Evolutionary conservation across 2,329 filamentous ascomycete genomes (phyloP).

Genomic region (Hypoxylon sp.): DNA sequence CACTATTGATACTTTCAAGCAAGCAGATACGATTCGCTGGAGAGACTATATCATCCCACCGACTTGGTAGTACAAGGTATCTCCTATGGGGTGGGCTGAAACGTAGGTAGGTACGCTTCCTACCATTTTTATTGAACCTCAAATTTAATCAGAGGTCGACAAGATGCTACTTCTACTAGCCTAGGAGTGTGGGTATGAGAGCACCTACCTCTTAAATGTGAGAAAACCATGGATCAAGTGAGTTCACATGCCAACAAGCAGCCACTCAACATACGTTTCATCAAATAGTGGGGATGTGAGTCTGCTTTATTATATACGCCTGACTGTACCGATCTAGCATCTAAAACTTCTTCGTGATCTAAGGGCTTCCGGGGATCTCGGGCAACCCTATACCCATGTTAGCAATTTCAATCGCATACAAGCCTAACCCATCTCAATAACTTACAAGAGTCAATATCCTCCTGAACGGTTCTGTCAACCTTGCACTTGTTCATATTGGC

Average conservation of each 20-base stretch:
- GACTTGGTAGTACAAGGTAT: slow-evolving; percentile 31
- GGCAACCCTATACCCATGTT: slow-evolving; percentile 33
- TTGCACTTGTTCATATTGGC: slow-evolving; percentile 48
- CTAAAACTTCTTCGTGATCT: slow-evolving; percentile 31
- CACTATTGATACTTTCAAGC: slow-evolving; percentile 41
- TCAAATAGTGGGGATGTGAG: no score
- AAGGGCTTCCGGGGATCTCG: slow-evolving; percentile 36
- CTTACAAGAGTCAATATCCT: slow-evolving; percentile 49
- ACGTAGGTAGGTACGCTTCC: no score
- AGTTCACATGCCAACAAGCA: no score
- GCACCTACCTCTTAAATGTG: no score
- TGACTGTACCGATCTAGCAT: not conserved
- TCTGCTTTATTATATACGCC: not conserved
- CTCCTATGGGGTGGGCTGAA: no score
- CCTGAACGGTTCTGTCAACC: slow-evolving; percentile 42
- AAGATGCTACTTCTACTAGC: no score
- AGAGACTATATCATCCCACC: slow-evolving; percentile 36
- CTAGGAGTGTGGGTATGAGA: no score
- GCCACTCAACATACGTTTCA: no score
- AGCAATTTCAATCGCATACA: slow-evolving; percentile 1
- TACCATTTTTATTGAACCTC: no score
- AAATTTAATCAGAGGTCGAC: no score
- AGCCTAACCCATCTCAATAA: not conserved
- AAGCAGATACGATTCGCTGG: slow-evolving; percentile 37
- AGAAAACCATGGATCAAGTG: no score